Conservation (phyloP, 2,329 filamentous ascomycete species). For the Elsinoe australis region DNA sequence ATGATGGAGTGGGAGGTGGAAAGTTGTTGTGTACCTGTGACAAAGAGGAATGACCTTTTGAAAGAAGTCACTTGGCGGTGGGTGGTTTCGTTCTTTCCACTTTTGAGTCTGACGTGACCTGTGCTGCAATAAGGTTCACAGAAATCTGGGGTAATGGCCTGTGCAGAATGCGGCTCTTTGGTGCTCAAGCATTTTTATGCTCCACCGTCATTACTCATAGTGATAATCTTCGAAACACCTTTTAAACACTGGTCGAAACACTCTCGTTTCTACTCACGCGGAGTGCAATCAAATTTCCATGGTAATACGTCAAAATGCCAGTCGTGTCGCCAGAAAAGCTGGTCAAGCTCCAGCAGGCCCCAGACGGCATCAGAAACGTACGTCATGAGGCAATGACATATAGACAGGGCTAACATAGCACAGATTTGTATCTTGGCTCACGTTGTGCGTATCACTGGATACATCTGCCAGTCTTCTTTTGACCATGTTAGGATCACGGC, state of each 20-base stretch:
- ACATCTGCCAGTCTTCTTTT: neutral
- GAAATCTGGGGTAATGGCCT: conserved; percentile 12
- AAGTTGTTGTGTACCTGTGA: conserved; percentile 1
- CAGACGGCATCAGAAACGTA: conserved; percentile 89
- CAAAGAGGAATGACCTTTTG: conserved; percentile 11
- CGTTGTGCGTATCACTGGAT: conserved; percentile 51
- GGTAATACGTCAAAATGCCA: conserved; percentile 58
- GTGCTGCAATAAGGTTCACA: neutral
- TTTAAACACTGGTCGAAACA: too few relatives aligned
- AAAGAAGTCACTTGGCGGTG: conserved; percentile 6
- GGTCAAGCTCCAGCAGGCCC: conserved; percentile 77
- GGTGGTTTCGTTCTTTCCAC: conserved; percentile 15
- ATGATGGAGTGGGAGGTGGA: neutral
- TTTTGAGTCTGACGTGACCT: conserved; percentile 8
- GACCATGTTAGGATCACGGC: conserved; percentile 65
- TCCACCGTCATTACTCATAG: conserved; percentile 9
- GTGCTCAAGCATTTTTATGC: conserved; percentile 13
- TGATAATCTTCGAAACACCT: neutral
- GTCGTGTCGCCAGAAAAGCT: conserved; percentile 86
- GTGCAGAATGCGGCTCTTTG: neutral
- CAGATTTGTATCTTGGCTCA: conserved; percentile 84
- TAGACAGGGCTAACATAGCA: conserved; percentile 6
- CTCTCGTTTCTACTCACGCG: too few relatives aligned
- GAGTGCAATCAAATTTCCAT: too few relatives aligned
- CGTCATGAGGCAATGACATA: conserved; percentile 28